Percentiles rank a stretch among this genome's conserved stretches.
Conservation (phyloP, 1,139 yeast genomes). For the Pichia sp. region DNA sequence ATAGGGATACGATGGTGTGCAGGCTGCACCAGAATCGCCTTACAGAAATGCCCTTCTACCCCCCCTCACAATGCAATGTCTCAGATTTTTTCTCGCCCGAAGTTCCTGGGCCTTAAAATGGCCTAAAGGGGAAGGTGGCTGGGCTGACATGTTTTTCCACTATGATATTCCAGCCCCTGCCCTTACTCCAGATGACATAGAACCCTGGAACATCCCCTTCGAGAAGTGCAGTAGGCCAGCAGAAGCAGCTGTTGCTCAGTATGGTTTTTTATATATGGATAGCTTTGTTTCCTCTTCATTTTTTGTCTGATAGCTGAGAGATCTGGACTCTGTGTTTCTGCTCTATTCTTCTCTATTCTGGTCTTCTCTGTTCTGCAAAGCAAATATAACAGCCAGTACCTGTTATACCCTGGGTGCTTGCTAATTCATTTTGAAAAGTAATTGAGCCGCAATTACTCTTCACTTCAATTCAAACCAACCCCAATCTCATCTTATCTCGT, state of each 20-base stretch:
- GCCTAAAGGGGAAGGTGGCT: slow-evolving; percentile 19
- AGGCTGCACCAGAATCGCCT: neutral
- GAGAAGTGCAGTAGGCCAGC: neutral
- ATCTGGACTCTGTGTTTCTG: neutral
- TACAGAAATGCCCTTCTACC: neutral
- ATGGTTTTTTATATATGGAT: neutral
- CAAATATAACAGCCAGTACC: neutral
- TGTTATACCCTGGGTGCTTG: neutral
- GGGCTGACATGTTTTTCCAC: slow-evolving; percentile 6
- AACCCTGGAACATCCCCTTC: neutral
- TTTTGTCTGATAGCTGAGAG: neutral
- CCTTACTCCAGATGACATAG: neutral
- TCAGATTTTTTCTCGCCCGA: neutral
- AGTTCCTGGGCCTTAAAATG: neutral
- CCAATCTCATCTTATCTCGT: neutral
- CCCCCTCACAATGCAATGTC: neutral
- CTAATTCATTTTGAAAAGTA: neutral
- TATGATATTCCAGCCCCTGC: neutral
- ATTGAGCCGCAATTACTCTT: neutral
- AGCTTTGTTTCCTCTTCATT: neutral
- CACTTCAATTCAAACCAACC: neutral
- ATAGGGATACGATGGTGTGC: neutral
- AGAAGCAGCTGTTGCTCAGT: neutral
- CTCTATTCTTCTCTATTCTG: neutral
- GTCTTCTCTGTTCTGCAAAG: neutral